phyloP scores from a whole-genome alignment of 1,139 yeast species.

The Pichia sp. region DNA sequence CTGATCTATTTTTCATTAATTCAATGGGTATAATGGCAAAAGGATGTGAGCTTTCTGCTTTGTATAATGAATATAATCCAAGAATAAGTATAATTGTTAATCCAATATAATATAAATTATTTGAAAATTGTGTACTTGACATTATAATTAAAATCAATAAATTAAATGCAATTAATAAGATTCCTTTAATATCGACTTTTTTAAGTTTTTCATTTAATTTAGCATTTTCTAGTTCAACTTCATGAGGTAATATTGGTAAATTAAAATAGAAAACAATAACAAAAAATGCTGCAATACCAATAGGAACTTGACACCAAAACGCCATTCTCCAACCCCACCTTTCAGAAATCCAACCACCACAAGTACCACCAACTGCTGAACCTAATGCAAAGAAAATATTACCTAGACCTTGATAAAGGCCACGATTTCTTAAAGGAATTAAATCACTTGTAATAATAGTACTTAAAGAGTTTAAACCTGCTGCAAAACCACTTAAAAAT shows the following conservation, averaged over 20 bases:
- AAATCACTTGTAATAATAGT: constrained; percentile 53
- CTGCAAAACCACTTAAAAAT: constrained; percentile 58
- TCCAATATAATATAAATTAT: constrained; percentile 19
- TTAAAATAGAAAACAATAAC: constrained; percentile 32
- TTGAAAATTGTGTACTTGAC: constrained; percentile 61
- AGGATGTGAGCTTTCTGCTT: constrained; percentile 28
- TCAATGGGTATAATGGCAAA: constrained; percentile 34
- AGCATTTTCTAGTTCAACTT: constrained; percentile 26
- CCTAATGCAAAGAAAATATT: constrained; percentile 65
- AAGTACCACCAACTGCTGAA: constrained; percentile 61
- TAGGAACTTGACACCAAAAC: constrained; percentile 57
- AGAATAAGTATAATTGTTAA: constrained; percentile 9
- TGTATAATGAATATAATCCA: constrained; percentile 24
- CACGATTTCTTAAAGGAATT: constrained; percentile 52
- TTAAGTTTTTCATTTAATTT: constrained; percentile 37
- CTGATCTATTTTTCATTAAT: constrained; percentile 32
- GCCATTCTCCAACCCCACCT: constrained; percentile 77
- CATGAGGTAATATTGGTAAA: constrained; percentile 32
- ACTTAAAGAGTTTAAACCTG: constrained; percentile 51
- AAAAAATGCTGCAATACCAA: constrained; percentile 46
- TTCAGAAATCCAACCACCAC: constrained; percentile 69
- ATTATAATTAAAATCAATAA: constrained; percentile 35
- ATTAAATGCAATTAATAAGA: constrained; percentile 55
- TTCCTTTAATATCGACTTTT: constrained; percentile 70
- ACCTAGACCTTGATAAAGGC: constrained; percentile 56